These are phyloP conservation scores for Tetrapyrgos nigripes DNA, from an alignment of 1,284 basidiomycete genomes.

Conservation along the genomic window DNA sequence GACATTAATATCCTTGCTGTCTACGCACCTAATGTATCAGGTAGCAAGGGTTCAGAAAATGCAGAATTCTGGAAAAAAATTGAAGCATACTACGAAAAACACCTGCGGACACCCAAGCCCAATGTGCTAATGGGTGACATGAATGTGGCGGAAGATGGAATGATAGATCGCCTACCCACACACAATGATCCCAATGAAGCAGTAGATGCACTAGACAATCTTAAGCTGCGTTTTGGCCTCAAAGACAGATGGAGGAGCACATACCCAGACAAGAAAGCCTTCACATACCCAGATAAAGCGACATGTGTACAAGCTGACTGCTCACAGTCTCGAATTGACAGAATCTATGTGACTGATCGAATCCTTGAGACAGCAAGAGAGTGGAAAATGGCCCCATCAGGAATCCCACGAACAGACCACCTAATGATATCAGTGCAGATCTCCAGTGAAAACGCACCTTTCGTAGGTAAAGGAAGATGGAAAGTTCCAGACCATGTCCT, in stretches of 20 bases:
- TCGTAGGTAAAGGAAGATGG: slow-evolving; percentile 30
- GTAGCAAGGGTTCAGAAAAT: slow-evolving; percentile 12
- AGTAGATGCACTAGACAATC: slow-evolving; percentile 16
- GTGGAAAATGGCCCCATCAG: slow-evolving; percentile 21
- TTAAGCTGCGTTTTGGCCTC: slow-evolving; percentile 22
- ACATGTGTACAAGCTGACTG: too few species aligned
- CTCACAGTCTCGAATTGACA: slow-evolving; percentile 33
- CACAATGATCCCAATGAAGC: slow-evolving; percentile 17
- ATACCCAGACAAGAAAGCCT: slow-evolving; percentile 26
- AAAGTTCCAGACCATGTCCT: slow-evolving; percentile 22
- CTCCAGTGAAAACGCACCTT: slow-evolving; percentile 19
- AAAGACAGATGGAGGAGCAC: slow-evolving; percentile 35
- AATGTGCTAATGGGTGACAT: slow-evolving; percentile 21
- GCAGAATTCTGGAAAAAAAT: slow-evolving; percentile 26
- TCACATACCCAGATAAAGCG: slow-evolving; percentile 24
- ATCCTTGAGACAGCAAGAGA: slow-evolving; percentile 1
- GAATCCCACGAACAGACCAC: slow-evolving; percentile 23
- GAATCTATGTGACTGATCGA: slow-evolving; percentile 29
- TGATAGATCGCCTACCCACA: slow-evolving; percentile 21
- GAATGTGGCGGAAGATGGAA: slow-evolving; percentile 24
- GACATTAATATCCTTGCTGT: slow-evolving; percentile 20
- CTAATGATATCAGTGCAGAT: slow-evolving; percentile 21
- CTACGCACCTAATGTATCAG: slow-evolving; percentile 28
- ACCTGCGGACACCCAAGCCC: slow-evolving; percentile 8
- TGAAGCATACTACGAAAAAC: slow-evolving; percentile 6